Base-by-base conservation (phyloP, 2,329 filamentous ascomycete species). In the Sphaerostilbella broomeana region DNA sequence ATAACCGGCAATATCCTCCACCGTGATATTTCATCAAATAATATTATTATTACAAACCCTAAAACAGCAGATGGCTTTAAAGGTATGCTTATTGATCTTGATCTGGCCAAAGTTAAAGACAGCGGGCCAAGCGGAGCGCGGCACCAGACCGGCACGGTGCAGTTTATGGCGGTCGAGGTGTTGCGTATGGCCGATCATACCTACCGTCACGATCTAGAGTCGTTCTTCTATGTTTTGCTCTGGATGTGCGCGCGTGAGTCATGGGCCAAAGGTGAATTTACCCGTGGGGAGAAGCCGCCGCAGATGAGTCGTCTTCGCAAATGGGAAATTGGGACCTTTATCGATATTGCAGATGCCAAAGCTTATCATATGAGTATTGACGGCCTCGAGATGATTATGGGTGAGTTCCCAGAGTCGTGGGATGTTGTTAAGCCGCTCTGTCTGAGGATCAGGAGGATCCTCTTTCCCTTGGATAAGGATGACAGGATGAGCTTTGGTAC, bases 81-180 rank as follows among this genome's bases (percentile, higher is more conserved):
- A 16, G 42, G 42, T 16, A 41, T 41, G 42, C 42, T 44, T 19
- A 44, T 44, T 22, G 34, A 41, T 16, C 32, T 44, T 11, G 42
- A 44, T 25, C 18, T 44, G 16, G 42, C 38, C 1, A 44, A 41
- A 10, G 42, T 43, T 26, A 19, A 53, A n/a, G 50, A 48, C 34
- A 42, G 42, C 12, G 42, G 49, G 1, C 48, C 38, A 6, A 49
- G 52, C 39, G 42, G 52, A 35, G 52, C 44, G 20, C 26, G 51
- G 43, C 31, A 61, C 42, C 42, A 43, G 29, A 50, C 47, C 19
- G 54, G 58, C 27, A 61, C 51, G 21, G 53, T 58, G 45, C 45
- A 57, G 30, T 61, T 59, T 32, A 64, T 62, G 51, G 58, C 55
- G 0, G 52, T 60, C 21, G 53, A 59, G 35, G 55, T 65, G 8